A percentile compares a stretch with the other conserved stretches of the same genome.
phyloP scores from a whole-genome alignment of 441 rosid species.

The Pelargonium exstipulatum region DNA sequence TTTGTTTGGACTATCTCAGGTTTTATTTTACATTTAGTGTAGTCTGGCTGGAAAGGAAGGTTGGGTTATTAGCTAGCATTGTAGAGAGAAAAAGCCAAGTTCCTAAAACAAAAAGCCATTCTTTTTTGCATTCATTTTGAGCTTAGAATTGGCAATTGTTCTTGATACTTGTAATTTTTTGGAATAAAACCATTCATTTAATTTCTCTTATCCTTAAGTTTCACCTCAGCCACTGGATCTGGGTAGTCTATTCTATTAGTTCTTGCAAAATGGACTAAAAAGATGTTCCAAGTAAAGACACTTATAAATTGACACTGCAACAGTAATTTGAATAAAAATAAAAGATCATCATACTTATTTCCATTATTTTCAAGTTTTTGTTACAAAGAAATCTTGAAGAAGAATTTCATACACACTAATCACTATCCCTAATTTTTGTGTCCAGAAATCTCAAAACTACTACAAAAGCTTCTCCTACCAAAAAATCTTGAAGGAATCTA shows the following conservation, averaged over 20 bases:
- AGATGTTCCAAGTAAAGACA: no score
- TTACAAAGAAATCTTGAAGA: not conserved
- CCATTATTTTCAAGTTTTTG: not conserved
- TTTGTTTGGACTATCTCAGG: constrained; percentile 18
- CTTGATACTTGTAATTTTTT: constrained; percentile 24
- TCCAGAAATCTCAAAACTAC: no score
- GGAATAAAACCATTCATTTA: constrained; percentile 42
- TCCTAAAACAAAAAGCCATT: constrained; percentile 31
- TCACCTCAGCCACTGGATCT: no score
- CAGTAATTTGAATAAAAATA: not conserved
- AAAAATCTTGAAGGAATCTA: no score
- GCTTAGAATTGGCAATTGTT: constrained; percentile 27
- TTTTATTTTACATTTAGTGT: constrained; percentile 15
- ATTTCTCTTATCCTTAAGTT: constrained; percentile 10
- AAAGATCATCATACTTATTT: not conserved
- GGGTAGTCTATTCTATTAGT: no score
- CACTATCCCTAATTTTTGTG: not conserved
- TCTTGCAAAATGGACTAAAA: no score
- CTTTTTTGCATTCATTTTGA: constrained; percentile 43
- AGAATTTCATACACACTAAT: not conserved
- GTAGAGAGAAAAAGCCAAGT: constrained; percentile 23
- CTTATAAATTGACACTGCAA: no score
- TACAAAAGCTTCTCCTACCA: no score
- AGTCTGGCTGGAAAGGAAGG: constrained; percentile 24
- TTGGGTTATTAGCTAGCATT: constrained; percentile 26